phyloP scores from a whole-genome alignment of 768 basidiomycete species.

The Daedalea quercina region DNA sequence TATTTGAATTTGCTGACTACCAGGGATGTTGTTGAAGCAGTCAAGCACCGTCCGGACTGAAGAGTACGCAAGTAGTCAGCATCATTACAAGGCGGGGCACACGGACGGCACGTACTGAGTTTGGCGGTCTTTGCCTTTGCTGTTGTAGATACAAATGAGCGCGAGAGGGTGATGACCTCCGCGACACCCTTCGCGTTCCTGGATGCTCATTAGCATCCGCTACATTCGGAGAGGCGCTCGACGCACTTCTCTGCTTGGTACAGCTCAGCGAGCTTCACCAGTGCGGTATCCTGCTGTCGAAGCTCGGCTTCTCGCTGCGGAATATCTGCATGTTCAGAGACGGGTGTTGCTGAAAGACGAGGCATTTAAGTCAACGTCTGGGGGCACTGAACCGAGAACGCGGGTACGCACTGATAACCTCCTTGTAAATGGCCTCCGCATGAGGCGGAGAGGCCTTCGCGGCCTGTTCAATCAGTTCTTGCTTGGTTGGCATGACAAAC shows the following conservation, averaged over 20 bases:
- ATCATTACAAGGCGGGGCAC: neutral
- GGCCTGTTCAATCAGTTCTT: conserved; percentile 44
- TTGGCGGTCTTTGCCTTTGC: conserved; percentile 98
- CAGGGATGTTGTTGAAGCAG: conserved; percentile 75
- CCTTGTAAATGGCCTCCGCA: conserved; percentile 71
- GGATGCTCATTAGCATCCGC: neutral
- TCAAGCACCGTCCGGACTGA: conserved; percentile 90
- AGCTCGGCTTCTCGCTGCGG: conserved; percentile 50
- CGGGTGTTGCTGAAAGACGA: conserved; percentile 5
- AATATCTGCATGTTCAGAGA: conserved; percentile 9
- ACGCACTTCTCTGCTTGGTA: conserved; percentile 81
- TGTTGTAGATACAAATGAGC: conserved; percentile 83
- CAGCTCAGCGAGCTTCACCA: conserved; percentile 80
- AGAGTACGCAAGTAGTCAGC: neutral
- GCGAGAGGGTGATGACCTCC: conserved; percentile 75
- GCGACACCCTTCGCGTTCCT: conserved; percentile 86
- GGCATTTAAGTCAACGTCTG: neutral
- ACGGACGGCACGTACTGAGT: conserved; percentile 54
- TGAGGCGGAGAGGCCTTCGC: conserved; percentile 42
- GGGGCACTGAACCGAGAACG: conserved; percentile 6
- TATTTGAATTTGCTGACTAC: conserved; percentile 72
- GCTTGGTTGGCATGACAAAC: conserved; percentile 22
- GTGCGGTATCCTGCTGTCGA: conserved; percentile 77
- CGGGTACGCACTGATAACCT: conserved; percentile 45
- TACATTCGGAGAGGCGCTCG: neutral